Conservation (phyloP, 2,329 filamentous ascomycete genomes). For the Aspergillus novofumigatus region DNA sequence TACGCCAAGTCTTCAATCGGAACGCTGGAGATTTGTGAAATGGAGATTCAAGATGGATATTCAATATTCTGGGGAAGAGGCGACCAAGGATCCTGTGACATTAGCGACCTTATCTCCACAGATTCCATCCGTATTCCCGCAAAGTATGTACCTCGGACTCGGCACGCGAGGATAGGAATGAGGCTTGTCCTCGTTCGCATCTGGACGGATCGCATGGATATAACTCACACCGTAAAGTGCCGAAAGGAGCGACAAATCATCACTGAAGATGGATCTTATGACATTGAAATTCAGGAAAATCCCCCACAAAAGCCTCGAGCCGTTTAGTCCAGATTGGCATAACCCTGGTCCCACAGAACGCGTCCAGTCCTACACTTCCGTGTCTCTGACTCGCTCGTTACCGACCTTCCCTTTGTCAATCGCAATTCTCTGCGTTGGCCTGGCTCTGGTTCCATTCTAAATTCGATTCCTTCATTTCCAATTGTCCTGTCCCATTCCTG, state of each 20-base stretch:
- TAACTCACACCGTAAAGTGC: not conserved
- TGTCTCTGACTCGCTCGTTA: conserved; percentile 1
- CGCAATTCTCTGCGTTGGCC: not conserved
- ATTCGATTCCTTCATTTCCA: conserved; percentile 2
- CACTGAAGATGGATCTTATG: not conserved
- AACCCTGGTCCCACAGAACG: conserved; percentile 18
- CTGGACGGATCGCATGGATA: conserved; percentile 2
- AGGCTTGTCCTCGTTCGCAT: not conserved
- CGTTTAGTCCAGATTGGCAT: conserved; percentile 1
- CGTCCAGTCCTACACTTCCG: conserved; percentile 8
- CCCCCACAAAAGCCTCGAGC: conserved; percentile 16
- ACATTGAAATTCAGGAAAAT: conserved; percentile 16
- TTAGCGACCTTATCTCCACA: not conserved
- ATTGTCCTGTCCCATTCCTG: not conserved
- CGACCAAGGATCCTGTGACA: not conserved
- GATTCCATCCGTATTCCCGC: not conserved
- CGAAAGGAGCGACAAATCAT: conserved; percentile 10
- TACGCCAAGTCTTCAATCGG: conserved; percentile 10
- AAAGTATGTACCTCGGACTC: not conserved
- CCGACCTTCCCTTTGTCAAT: not conserved
- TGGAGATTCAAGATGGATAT: not conserved
- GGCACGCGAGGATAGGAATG: not conserved
- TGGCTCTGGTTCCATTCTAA: not conserved
- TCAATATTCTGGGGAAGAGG: not conserved
- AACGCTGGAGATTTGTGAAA: not conserved